These are phyloP conservation scores for Xerocomus spinulosus DNA, from an alignment of 768 basidiomycete species.

Conservation along the genomic window DNA sequence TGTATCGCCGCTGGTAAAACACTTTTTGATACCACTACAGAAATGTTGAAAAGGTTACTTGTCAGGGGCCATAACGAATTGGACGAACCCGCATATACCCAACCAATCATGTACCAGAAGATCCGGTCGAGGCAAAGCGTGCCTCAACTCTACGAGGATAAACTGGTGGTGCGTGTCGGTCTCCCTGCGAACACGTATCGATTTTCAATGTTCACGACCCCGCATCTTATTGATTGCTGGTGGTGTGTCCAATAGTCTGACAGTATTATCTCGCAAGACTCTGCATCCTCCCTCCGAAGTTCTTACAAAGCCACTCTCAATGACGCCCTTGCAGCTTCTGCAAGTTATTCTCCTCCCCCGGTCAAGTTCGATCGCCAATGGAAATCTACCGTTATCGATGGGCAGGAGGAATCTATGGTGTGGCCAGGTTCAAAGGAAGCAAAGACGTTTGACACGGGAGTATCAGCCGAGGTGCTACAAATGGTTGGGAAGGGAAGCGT, in stretches of 20 bases:
- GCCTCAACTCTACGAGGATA: slow-evolving; percentile 77
- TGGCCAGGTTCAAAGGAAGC: slow-evolving; percentile 61
- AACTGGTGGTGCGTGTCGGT: slow-evolving; percentile 53
- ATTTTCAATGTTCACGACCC: not conserved
- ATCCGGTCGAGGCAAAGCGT: slow-evolving; percentile 75
- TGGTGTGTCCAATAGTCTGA: slow-evolving; percentile 16
- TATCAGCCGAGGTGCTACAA: slow-evolving; percentile 45
- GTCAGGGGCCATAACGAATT: slow-evolving; percentile 83
- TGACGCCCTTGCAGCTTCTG: slow-evolving; percentile 47
- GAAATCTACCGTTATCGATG: slow-evolving; percentile 30
- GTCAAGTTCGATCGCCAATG: slow-evolving; percentile 68
- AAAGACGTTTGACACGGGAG: slow-evolving; percentile 64
- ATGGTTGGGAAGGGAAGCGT: slow-evolving; percentile 70
- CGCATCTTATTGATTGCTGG: too few species aligned
- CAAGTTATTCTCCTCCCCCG: slow-evolving; percentile 44
- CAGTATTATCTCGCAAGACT: slow-evolving; percentile 43
- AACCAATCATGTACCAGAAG: slow-evolving; percentile 87
- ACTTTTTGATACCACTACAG: not conserved
- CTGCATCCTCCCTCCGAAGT: slow-evolving; percentile 48
- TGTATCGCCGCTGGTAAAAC: slow-evolving; percentile 75
- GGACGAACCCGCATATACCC: slow-evolving; percentile 82
- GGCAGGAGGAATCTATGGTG: slow-evolving; percentile 27
- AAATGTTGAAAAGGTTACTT: not conserved
- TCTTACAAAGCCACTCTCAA: slow-evolving; percentile 64
- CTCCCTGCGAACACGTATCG: not conserved